Evolutionary conservation across 176 grass and related monocot species (phyloP).

Genomic region (Tuctoria greenei): DNA sequence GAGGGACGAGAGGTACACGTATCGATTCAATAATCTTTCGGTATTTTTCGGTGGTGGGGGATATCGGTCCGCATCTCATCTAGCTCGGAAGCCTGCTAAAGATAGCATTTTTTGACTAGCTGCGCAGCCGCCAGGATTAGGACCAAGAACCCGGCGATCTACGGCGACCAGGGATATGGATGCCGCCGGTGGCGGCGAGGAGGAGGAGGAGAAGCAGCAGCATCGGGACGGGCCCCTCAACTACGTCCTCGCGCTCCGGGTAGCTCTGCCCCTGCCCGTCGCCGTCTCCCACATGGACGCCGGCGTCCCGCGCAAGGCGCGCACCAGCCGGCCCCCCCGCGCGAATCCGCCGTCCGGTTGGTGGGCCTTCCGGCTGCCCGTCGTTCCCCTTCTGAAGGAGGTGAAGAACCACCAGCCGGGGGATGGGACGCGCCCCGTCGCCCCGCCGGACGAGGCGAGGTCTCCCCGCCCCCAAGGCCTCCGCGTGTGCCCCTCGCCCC

Average conservation of each 20-base stretch:
- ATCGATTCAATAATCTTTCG: neutral
- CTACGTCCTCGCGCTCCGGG: conserved; percentile 26
- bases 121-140: conserved; percentile 47
- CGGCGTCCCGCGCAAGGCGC: conserved; percentile 51
- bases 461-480: neutral
- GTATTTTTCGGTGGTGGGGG: conserved; percentile 12
- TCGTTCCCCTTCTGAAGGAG: neutral
- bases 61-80: neutral
- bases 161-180: conserved; percentile 26
- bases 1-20: conserved; percentile 27
- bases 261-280: conserved; percentile 13
- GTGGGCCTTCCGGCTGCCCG: conserved; percentile 40
- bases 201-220: neutral
- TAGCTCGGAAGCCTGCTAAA: conserved; percentile 34
- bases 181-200: neutral
- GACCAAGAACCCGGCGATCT: conserved; percentile 35
- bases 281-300: neutral
- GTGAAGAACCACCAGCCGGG: neutral
- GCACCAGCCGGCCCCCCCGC: conserved; percentile 40
- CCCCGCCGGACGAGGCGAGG: neutral
- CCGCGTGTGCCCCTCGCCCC: neutral
- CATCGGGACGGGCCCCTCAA: neutral
- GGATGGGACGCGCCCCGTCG: neutral
- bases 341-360: conserved; percentile 40
- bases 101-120: conserved; percentile 44